Percentiles rank a stretch among this genome's conserved stretches.
phyloP scores from a whole-genome alignment of 2,329 filamentous ascomycete genomes.

The Pseudocercospora crystallina region DNA sequence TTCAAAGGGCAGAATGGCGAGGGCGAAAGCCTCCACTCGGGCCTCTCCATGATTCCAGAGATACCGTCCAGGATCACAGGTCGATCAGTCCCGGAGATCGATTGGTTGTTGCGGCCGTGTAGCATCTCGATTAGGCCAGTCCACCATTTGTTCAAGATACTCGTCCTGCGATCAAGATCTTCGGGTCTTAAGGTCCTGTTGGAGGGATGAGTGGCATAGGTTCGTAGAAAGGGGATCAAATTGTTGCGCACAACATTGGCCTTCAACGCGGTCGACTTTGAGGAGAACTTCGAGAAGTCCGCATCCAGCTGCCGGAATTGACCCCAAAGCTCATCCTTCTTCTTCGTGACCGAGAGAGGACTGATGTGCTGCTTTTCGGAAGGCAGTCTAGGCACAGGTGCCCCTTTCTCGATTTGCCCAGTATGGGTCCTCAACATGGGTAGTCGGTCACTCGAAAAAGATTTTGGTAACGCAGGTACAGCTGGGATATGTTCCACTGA shows the following conservation, averaged over 20 bases:
- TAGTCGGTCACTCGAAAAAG: slow-evolving; percentile 51
- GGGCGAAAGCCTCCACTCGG: slow-evolving; percentile 79
- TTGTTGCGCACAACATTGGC: slow-evolving; percentile 71
- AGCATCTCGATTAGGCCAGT: slow-evolving; percentile 77
- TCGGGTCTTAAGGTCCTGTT: slow-evolving; percentile 68
- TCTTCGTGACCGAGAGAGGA: slow-evolving; percentile 42
- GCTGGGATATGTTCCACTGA: slow-evolving; percentile 28
- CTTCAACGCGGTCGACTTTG: slow-evolving; percentile 71
- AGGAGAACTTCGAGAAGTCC: slow-evolving; percentile 71
- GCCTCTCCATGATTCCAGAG: slow-evolving; percentile 79
- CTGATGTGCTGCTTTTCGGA: slow-evolving; percentile 33
- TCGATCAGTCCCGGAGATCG: slow-evolving; percentile 79
- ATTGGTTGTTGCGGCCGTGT: slow-evolving; percentile 70
- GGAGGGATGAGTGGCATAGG: slow-evolving; percentile 67
- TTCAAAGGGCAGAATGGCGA: slow-evolving; percentile 64
- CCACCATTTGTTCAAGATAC: slow-evolving; percentile 91
- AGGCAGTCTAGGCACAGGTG: slow-evolving; percentile 44
- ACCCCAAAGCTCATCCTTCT: slow-evolving; percentile 69
- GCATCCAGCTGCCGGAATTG: slow-evolving; percentile 67
- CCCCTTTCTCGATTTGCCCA: slow-evolving; percentile 38
- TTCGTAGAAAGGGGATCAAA: slow-evolving; percentile 74
- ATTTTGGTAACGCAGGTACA: slow-evolving; percentile 46
- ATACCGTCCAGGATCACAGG: slow-evolving; percentile 77
- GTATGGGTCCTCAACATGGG: slow-evolving; percentile 39
- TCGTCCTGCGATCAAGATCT: slow-evolving; percentile 76